Percentiles rank a stretch among this genome's conserved stretches.
Evolutionary conservation across 371 early-diverging fungal species (phyloP).

Genomic region (Syncephalastrum monosporum): DNA sequence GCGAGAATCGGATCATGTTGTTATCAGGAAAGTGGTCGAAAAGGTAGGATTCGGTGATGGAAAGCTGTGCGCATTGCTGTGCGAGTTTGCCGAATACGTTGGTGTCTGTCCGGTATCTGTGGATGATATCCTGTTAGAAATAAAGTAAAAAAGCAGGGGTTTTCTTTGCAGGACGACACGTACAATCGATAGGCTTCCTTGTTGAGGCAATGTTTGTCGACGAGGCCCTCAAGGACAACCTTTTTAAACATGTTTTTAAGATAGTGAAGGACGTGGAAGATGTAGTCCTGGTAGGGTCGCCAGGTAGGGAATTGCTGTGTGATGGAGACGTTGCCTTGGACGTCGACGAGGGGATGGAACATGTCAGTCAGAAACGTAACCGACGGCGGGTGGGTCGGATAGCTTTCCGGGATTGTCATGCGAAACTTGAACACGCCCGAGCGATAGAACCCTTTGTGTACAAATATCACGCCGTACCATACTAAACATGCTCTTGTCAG

Average conservation of each 20-base stretch:
- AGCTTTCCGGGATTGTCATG: constrained; percentile 81
- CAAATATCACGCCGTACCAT: constrained; percentile 85
- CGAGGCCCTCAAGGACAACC: constrained; percentile 66
- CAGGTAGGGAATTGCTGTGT: constrained; percentile 80
- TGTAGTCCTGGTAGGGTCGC: constrained; percentile 79
- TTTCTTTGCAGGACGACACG: constrained; percentile 10
- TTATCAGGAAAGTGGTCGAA: constrained; percentile 62
- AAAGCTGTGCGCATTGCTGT: constrained; percentile 79
- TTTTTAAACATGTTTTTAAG: constrained; percentile 83
- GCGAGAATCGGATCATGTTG: constrained; percentile 61
- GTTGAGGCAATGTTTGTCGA: constrained; percentile 71
- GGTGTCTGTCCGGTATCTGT: constrained; percentile 64
- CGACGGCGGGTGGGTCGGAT: constrained; percentile 82
- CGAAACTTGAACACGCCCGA: constrained; percentile 93
- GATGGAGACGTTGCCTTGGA: constrained; percentile 62
- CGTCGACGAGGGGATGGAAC: constrained; percentile 95
- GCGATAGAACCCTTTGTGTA: constrained; percentile 88
- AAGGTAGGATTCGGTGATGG: constrained; percentile 68
- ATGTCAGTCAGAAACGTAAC: constrained; percentile 89
- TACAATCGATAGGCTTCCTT: constrained; percentile 74
- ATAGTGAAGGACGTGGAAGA: constrained; percentile 84
- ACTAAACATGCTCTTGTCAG: constrained; percentile 31
- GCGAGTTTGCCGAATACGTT: constrained; percentile 72
- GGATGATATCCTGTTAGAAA: background rate
- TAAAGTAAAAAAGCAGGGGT: no score